A percentile compares a stretch with the other conserved stretches of the same genome.
Conservation (phyloP, 148 eudicot genomes). For the Polygonum maritimum region DNA sequence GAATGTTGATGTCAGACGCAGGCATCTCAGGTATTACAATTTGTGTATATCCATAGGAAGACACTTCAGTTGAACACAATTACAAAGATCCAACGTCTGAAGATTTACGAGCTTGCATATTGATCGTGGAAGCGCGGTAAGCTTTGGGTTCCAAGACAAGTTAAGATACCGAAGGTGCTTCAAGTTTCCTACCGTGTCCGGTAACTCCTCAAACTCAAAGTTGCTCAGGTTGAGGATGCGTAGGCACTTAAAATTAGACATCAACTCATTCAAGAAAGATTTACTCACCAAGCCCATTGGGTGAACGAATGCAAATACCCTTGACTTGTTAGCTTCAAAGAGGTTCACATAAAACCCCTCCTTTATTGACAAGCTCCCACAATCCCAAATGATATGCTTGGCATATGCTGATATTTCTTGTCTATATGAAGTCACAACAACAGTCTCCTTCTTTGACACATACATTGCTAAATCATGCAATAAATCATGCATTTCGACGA, state of each 20-base stretch:
- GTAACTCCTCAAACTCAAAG: conserved; percentile 2
- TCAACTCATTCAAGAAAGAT: not conserved
- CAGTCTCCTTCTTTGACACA: not conserved
- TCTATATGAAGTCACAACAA: not conserved
- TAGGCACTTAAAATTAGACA: conserved; percentile 9
- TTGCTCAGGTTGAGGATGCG: conserved; percentile 11
- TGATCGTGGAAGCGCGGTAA: conserved; percentile 8
- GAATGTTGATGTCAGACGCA: not conserved
- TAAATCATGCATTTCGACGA: not conserved
- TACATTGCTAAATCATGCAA: not conserved
- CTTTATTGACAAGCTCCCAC: not conserved
- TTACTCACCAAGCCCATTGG: not conserved
- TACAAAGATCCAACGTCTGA: conserved; percentile 1
- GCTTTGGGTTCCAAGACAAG: not conserved
- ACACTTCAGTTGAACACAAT: not conserved
- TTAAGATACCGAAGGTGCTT: conserved; percentile 22
- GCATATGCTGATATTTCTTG: not conserved
- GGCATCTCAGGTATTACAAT: conserved; percentile 10
- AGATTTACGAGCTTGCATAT: conserved; percentile 17
- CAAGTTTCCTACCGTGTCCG: conserved; percentile 14
- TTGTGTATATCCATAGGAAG: conserved; percentile 19
- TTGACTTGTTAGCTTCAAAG: not conserved
- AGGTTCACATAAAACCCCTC: not conserved
- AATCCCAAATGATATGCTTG: not conserved
- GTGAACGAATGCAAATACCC: not conserved